phyloP scores from a whole-genome alignment of 768 basidiomycete species.

The Rhodotorula kratochvilovae region DNA sequence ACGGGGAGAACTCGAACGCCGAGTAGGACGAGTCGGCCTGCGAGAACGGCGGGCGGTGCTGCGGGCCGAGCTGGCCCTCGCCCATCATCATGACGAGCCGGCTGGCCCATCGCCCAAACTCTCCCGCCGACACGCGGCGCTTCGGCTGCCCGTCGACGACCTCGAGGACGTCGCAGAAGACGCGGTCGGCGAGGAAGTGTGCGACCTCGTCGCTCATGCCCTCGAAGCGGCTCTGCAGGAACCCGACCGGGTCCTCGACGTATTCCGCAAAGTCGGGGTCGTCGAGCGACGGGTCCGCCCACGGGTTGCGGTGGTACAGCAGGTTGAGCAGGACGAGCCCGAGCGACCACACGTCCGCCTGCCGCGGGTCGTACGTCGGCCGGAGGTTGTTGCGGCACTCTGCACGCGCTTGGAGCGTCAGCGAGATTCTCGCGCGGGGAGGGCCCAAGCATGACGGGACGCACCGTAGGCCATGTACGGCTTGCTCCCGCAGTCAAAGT shows the following conservation, averaged over 20 bases:
- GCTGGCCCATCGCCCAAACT: slow-evolving; percentile 80
- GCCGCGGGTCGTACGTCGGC: slow-evolving; percentile 86
- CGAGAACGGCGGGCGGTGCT: neutral
- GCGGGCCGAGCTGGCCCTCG: slow-evolving; percentile 18
- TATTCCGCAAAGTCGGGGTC: slow-evolving; percentile 77
- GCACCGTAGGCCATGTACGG: slow-evolving; percentile 97
- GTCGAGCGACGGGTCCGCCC: slow-evolving; percentile 86
- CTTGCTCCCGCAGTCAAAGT: slow-evolving; percentile 97
- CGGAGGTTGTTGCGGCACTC: slow-evolving; percentile 97
- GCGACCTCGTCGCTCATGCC: slow-evolving; percentile 65
- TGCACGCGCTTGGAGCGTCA: slow-evolving; percentile 44
- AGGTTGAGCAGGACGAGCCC: slow-evolving; percentile 99
- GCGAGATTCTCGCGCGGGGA: neutral
- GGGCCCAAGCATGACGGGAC: slow-evolving; percentile 39
- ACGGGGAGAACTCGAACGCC: slow-evolving; percentile 29
- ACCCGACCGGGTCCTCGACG: slow-evolving; percentile 69
- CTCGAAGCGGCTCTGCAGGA: slow-evolving; percentile 83
- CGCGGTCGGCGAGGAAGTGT: slow-evolving; percentile 72
- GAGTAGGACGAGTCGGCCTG: slow-evolving; percentile 39
- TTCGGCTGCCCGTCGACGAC: slow-evolving; percentile 24
- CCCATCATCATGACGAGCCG: slow-evolving; percentile 53
- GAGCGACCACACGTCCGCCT: slow-evolving; percentile 97
- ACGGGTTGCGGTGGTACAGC: slow-evolving; percentile 97
- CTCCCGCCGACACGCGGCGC: slow-evolving; percentile 67
- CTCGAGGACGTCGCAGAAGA: slow-evolving; percentile 67